Conservation (phyloP, 805 yeast genomes). For the Maudiozyma saulgeensis region DNA sequence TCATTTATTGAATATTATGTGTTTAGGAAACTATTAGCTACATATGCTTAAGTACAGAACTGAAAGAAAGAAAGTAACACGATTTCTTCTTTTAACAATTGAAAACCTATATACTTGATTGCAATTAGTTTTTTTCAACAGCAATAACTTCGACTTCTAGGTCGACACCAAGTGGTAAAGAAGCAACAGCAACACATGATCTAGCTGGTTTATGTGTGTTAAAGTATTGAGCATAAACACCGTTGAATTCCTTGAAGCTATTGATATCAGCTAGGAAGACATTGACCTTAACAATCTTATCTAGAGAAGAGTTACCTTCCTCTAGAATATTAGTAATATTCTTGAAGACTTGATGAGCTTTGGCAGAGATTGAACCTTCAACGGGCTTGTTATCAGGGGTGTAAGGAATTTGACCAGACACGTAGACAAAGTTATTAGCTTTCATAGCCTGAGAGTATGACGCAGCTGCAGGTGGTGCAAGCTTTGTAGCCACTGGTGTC, state of each 20-base stretch:
- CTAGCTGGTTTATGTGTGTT: conserved; percentile 81
- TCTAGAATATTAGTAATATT: conserved; percentile 63
- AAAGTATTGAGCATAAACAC: conserved; percentile 70
- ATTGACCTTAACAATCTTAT: conserved; percentile 75
- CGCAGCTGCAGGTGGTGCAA: conserved; percentile 94
- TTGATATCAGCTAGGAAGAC: conserved; percentile 84
- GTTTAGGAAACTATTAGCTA: no score
- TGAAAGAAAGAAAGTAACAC: no score
- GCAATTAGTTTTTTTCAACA: conserved; percentile 38
- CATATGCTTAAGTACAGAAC: no score
- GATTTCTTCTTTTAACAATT: no score
- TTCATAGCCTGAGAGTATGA: conserved; percentile 92
- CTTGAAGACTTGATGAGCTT: conserved; percentile 61
- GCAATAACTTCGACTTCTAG: conserved; percentile 88
- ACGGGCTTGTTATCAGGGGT: conserved; percentile 72
- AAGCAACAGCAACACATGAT: conserved; percentile 90
- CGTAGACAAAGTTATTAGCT: conserved; percentile 76
- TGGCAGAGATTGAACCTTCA: conserved; percentile 63
- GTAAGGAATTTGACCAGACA: conserved; percentile 90
- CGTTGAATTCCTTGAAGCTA: conserved; percentile 74
- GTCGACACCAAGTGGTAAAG: conserved; percentile 76
- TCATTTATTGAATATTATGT: no score
- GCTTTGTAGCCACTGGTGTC: conserved; percentile 51
- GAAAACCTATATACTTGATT: not conserved
- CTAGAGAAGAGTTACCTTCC: conserved; percentile 74